Evolutionary conservation across 75 land plant genomes (phyloP).

Genomic region (Sequoiadendron giganteum): DNA sequence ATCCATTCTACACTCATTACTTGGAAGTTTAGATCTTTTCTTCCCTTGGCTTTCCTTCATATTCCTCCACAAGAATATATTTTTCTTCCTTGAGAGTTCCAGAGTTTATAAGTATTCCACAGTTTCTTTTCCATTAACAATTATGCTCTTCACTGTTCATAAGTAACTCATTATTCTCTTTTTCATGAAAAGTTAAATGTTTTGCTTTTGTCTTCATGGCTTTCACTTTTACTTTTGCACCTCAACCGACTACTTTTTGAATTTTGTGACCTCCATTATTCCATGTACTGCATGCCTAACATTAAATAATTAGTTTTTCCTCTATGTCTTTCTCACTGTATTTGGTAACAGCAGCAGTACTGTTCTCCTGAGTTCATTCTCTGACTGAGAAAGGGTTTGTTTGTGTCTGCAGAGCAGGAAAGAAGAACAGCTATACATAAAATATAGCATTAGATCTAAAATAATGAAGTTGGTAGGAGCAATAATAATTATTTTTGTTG

Average conservation of each 20-base stretch:
- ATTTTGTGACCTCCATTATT: not conserved
- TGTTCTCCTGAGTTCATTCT: not conserved
- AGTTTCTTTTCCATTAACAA: not conserved
- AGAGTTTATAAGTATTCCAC: not conserved
- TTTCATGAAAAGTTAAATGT: not conserved
- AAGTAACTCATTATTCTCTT: not conserved
- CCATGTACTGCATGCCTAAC: not conserved
- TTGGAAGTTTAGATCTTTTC: not conserved
- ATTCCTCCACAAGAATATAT: not conserved
- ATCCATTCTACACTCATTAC: no score
- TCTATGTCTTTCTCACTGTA: not conserved
- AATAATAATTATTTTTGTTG: constrained; percentile 42
- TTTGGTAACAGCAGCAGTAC: not conserved
- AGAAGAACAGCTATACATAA: not conserved
- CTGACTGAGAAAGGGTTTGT: not conserved
- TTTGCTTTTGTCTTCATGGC: not conserved
- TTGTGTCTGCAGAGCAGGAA: not conserved
- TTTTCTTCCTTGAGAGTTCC: not conserved
- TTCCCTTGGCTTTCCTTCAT: not conserved
- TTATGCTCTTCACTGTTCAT: not conserved
- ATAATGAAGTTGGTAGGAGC: constrained; percentile 27
- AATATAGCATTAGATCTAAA: not conserved
- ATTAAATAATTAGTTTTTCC: not conserved
- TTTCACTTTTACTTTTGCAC: constrained; percentile 1
- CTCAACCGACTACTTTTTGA: not conserved